These are phyloP conservation scores for Yamadazyma kanchanaburiensis DNA, from an alignment of 1,139 yeast species.

Conservation along the genomic window DNA sequence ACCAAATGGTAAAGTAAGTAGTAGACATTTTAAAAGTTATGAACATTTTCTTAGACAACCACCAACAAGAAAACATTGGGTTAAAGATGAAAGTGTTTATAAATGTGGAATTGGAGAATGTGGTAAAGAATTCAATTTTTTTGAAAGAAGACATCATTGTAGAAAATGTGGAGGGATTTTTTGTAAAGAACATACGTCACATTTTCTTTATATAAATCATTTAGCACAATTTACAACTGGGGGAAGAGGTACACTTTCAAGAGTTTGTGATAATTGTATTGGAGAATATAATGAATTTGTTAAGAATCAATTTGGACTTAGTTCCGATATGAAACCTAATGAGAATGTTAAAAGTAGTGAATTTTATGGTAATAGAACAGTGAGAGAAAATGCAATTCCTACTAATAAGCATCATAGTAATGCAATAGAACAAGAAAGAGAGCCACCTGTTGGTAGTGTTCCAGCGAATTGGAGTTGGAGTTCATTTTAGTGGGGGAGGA, in stretches of 20 bases:
- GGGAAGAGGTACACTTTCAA: slow-evolving; percentile 66
- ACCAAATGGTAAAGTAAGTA: slow-evolving; percentile 6
- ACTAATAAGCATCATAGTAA: slow-evolving; percentile 2
- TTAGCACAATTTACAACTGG: slow-evolving; percentile 75
- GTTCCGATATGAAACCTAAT: neutral
- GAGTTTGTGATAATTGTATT: slow-evolving; percentile 78
- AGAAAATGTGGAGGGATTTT: slow-evolving; percentile 91
- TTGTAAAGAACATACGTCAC: slow-evolving; percentile 66
- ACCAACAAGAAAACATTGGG: slow-evolving; percentile 76
- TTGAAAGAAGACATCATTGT: slow-evolving; percentile 91
- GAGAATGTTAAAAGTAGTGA: neutral
- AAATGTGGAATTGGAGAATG: slow-evolving; percentile 64
- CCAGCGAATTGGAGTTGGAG: slow-evolving; percentile 80
- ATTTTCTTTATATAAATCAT: slow-evolving; percentile 58
- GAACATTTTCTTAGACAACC: slow-evolving; percentile 37
- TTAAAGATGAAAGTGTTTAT: slow-evolving; percentile 61
- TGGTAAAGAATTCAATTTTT: slow-evolving; percentile 59
- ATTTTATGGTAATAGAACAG: neutral
- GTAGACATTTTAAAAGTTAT: slow-evolving; percentile 13
- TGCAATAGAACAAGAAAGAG: slow-evolving; percentile 4
- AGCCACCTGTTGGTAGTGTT: slow-evolving; percentile 31
- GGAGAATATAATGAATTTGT: slow-evolving; percentile 60
- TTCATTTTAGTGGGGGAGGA: slow-evolving; percentile 5
- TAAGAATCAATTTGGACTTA: slow-evolving; percentile 37
- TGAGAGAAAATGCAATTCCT: slow-evolving; percentile 1